Percentiles rank a stretch among this genome's conserved stretches.
phyloP scores from a whole-genome alignment of 176 grass and related monocot genomes.

The Lolium multiflorum region DNA sequence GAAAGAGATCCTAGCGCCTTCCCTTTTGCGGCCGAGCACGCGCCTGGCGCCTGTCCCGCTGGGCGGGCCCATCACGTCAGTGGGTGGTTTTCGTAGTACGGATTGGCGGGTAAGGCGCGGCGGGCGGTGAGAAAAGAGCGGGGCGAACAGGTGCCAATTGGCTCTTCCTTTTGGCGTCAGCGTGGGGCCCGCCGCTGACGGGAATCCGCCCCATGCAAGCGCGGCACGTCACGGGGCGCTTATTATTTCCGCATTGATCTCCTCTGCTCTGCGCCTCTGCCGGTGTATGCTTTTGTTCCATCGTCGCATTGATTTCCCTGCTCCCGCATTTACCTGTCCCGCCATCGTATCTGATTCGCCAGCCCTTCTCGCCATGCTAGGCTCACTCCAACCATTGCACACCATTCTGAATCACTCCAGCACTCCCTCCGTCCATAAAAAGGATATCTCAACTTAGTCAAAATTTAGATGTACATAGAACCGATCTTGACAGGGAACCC shows the following conservation, averaged over 20 bases:
- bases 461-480: too few relatives aligned
- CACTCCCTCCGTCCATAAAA: too few relatives aligned
- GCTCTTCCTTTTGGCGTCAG: conserved; percentile 38
- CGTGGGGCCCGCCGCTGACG: neutral
- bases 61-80: neutral
- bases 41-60: too few relatives aligned
- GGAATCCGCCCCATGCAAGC: neutral
- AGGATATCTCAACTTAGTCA: too few relatives aligned
- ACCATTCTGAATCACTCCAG: neutral
- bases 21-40: neutral
- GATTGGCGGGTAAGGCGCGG: conserved; percentile 5
- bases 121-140: conserved; percentile 50
- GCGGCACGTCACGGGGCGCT: neutral
- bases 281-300: neutral
- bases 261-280: too few relatives aligned
- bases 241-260: neutral
- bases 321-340: neutral
- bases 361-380: neutral
- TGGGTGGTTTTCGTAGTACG: rapidly evolving
- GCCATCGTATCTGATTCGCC: conserved; percentile 26
- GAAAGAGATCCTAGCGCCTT: neutral
- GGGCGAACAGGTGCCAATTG: neutral
- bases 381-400: neutral
- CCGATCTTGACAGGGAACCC: too few relatives aligned
- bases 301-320: neutral